Base-by-base conservation (phyloP, 352 stramenopile species). In the Phytophthora ramorum region DNA sequence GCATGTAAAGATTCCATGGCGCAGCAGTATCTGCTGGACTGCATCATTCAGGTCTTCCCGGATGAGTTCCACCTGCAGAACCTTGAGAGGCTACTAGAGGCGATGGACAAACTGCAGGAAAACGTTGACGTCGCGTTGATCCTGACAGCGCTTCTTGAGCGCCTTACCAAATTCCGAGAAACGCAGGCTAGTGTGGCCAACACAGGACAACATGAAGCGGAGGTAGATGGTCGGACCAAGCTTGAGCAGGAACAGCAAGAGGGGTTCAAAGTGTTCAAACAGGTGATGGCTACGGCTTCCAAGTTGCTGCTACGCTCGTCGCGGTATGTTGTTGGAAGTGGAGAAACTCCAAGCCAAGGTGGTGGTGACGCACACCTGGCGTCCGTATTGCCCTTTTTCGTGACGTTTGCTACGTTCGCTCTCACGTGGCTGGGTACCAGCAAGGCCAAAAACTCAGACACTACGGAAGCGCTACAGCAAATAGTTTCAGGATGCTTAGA, bases 11-110 rank as follows among this genome's bases (percentile, higher is more conserved):
- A 99, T 85, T 84, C 85, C 6, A 93, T 99, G 43, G 93, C 97
- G 2, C 98, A 99, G 76, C 86, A 97, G n/a, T 99, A 99, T 64
- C 68, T 99, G 22, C 91, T 99, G 78, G 97, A 99, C 75, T 99
- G 96, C 71, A 89, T 99, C 56, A 98, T 99, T 53, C 96, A 99
- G 43, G 87, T 94, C 13, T 99, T 99, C 63, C 97, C 97, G 0
- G 94, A 99, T 71, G 97, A 99, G 46, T 99, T 98, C 83, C 97
- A 99, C 58, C 73, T 99, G 20, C 83, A 95, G 38, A 99, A 97
- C n/a, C 81, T 99, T 22, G 84, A 92, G 2, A 76, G 83, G 40
- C 85, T 99, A 24, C 74, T 99, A 9, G 66, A 71, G 5, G 77
- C 92, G 0, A 89, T 98, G 62, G 82, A 82, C 17, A 80, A 92